Conservation (phyloP, 1,284 basidiomycete species). For the Ceratobasidium papillatum region DNA sequence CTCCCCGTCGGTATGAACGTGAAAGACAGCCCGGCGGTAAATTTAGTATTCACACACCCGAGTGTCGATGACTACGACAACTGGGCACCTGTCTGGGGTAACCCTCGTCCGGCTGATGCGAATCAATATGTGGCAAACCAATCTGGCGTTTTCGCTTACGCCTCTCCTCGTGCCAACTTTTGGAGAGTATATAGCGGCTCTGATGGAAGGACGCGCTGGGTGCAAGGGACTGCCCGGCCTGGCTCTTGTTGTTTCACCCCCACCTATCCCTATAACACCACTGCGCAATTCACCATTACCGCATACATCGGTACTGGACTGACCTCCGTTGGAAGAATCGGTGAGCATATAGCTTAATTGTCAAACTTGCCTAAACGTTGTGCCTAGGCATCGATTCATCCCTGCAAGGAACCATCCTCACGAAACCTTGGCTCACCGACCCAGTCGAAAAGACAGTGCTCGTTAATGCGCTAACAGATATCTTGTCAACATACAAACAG, state of each 20-base stretch:
- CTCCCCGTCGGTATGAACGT: slow-evolving; percentile 65
- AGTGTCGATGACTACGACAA: slow-evolving; percentile 68
- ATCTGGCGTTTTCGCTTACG: slow-evolving; percentile 65
- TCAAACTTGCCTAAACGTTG: background rate
- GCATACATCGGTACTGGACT: slow-evolving; percentile 64
- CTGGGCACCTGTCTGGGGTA: slow-evolving; percentile 64
- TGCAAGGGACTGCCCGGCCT: slow-evolving; percentile 72
- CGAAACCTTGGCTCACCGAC: slow-evolving; percentile 67
- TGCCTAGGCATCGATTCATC: slow-evolving; percentile 51
- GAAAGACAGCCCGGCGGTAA: slow-evolving; percentile 71
- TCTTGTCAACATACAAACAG: slow-evolving; percentile 49
- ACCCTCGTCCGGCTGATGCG: slow-evolving; percentile 64
- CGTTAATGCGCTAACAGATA: slow-evolving; percentile 61
- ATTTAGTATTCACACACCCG: slow-evolving; percentile 71
- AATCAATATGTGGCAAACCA: slow-evolving; percentile 62
- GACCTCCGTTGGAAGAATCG: slow-evolving; percentile 68
- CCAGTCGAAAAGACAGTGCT: slow-evolving; percentile 63
- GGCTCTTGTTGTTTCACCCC: slow-evolving; percentile 66
- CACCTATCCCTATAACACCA: slow-evolving; percentile 60
- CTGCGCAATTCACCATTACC: slow-evolving; percentile 67
- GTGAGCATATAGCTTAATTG: slow-evolving; percentile 52
- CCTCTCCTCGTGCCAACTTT: slow-evolving; percentile 70
- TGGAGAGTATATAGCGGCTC: slow-evolving; percentile 63
- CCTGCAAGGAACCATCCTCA: slow-evolving; percentile 59
- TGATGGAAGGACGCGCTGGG: slow-evolving; percentile 62